Evolutionary conservation across 1,284 basidiomycete species (phyloP).

Genomic region (Cryptococcus sp.): DNA sequence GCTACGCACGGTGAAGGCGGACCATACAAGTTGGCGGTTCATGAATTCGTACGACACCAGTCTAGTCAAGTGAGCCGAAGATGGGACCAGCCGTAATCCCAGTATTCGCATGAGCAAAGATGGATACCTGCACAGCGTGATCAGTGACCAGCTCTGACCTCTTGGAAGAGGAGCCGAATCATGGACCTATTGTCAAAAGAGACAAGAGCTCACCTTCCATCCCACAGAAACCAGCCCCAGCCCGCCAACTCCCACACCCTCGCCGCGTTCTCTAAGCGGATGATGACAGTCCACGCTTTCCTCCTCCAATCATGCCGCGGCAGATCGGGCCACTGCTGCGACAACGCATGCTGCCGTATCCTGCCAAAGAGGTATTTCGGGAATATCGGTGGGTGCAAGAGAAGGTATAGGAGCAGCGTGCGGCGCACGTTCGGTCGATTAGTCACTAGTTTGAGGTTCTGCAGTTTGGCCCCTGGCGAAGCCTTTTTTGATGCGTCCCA

Average conservation of each 20-base stretch:
- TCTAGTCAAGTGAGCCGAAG: constrained; percentile 68
- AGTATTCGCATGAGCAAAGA: constrained; percentile 80
- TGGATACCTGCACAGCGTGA: constrained; percentile 66
- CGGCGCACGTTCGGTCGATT: constrained; percentile 48
- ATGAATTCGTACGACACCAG: constrained; percentile 98
- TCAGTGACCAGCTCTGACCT: neutral
- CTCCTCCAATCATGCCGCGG: constrained; percentile 74
- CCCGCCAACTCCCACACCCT: constrained; percentile 68
- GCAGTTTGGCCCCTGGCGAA: constrained; percentile 88
- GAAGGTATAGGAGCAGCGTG: constrained; percentile 67
- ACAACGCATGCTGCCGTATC: constrained; percentile 72
- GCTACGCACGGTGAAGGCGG: constrained; percentile 83
- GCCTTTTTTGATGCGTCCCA: constrained; percentile 68
- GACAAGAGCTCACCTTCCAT: constrained; percentile 67
- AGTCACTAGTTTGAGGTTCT: constrained; percentile 65
- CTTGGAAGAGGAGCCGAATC: neutral
- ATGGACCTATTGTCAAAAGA: constrained; percentile 4
- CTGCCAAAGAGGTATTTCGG: constrained; percentile 77
- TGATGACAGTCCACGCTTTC: constrained; percentile 72
- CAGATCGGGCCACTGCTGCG: constrained; percentile 84
- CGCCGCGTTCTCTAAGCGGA: constrained; percentile 65
- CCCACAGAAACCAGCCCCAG: constrained; percentile 81
- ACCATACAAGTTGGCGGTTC: constrained; percentile 99
- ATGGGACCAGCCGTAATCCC: constrained; percentile 74
- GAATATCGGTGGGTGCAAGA: constrained; percentile 67